Conservation (phyloP, 2,329 filamentous ascomycete genomes). For the Penicillium sclerotiorum region DNA sequence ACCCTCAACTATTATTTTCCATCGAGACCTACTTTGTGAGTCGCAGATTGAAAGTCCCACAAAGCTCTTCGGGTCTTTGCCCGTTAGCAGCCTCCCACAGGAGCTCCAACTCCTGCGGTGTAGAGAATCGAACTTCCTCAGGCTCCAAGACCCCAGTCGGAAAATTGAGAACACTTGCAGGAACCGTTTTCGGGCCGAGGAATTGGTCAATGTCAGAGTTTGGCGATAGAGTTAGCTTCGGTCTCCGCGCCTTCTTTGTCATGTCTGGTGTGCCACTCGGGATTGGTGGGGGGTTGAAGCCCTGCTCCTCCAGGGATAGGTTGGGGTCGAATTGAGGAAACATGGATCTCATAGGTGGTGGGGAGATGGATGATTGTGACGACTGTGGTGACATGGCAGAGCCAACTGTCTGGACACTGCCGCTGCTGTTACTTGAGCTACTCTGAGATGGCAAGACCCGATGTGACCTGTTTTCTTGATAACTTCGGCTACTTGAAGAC, state of each 20-base stretch:
- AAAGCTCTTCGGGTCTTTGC: slow-evolving; percentile 36
- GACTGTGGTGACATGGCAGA: slow-evolving; percentile 20
- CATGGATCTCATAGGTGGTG: slow-evolving; percentile 48
- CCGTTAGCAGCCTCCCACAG: slow-evolving; percentile 53
- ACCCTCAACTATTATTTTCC: not conserved
- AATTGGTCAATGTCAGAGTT: slow-evolving; percentile 39
- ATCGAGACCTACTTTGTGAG: slow-evolving; percentile 42
- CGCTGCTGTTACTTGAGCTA: slow-evolving; percentile 16
- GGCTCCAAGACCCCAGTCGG: slow-evolving; percentile 39
- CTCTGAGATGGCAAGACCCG: slow-evolving; percentile 12
- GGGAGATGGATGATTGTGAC: slow-evolving; percentile 29
- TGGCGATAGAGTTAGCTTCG: slow-evolving; percentile 35
- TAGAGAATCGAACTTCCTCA: slow-evolving; percentile 41
- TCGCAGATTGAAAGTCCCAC: slow-evolving; percentile 42
- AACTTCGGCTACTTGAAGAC: slow-evolving; percentile 18
- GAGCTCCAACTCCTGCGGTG: slow-evolving; percentile 40
- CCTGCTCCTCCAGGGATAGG: slow-evolving; percentile 39
- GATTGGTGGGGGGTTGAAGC: slow-evolving; percentile 37
- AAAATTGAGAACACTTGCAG: slow-evolving; percentile 46
- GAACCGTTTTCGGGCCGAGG: slow-evolving; percentile 45
- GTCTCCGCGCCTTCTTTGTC: slow-evolving; percentile 22
- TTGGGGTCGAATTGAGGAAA: slow-evolving; percentile 49
- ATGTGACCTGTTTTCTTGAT: slow-evolving; percentile 15
- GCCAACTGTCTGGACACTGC: slow-evolving; percentile 13
- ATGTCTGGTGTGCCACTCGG: slow-evolving; percentile 11